Evolutionary conservation across 768 basidiomycete species (phyloP).

Genomic region (Asterophora lycoperdoides): DNA sequence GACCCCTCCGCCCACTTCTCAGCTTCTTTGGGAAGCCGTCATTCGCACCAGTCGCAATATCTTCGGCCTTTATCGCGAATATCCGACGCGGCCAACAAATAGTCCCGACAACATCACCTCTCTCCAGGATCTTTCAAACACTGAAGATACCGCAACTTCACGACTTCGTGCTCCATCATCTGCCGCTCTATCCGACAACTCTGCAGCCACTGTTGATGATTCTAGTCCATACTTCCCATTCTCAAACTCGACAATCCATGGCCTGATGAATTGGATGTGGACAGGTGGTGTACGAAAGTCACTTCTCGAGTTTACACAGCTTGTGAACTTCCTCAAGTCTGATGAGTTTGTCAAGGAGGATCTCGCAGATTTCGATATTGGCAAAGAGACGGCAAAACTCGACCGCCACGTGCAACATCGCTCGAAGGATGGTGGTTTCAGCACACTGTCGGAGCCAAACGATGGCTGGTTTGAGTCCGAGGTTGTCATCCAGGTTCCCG

Average conservation of each 20-base stretch:
- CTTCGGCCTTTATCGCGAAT: constrained; percentile 14
- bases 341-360: constrained; percentile 15
- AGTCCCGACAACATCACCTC: constrained; percentile 8
- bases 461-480: constrained; percentile 14
- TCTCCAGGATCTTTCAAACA: neutral
- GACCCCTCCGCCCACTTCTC: neutral
- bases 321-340: constrained; percentile 17
- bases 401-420: constrained; percentile 3
- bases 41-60: neutral
- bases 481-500: constrained; percentile 16
- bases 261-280: constrained; percentile 22
- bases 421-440: neutral
- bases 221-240: constrained; percentile 12
- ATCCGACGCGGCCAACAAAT: constrained; percentile 10
- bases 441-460: neutral
- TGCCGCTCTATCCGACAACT: too few relatives aligned
- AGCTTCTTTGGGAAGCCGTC: neutral
- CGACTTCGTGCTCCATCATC: neutral
- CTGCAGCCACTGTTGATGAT: neutral
- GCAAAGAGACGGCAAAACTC: constrained; percentile 12
- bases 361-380: constrained; percentile 9
- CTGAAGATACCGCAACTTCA: neutral
- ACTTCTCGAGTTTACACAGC: constrained; percentile 5
- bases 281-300: constrained; percentile 18
- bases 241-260: constrained; percentile 13